Conservation (phyloP, 768 basidiomycete species). For the Gymnopilus dilepis region DNA sequence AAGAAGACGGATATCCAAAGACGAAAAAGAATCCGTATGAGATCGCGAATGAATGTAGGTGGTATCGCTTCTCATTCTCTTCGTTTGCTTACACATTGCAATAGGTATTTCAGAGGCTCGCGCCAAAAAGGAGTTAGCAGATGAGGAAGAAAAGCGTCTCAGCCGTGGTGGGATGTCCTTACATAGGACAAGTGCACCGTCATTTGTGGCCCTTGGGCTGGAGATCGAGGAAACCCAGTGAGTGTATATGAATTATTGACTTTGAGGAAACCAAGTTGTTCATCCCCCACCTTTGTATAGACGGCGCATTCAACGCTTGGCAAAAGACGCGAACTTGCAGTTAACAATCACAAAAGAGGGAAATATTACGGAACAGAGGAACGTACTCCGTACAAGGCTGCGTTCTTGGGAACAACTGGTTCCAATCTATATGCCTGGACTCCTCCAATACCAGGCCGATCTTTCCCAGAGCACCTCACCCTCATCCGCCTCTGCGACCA, state of each 20-base stretch:
- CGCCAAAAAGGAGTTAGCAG: slow-evolving; percentile 12
- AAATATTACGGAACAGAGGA: slow-evolving; percentile 15
- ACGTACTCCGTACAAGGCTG: slow-evolving; percentile 10
- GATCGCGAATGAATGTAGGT: neutral
- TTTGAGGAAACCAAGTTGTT: neutral
- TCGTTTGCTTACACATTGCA: no score
- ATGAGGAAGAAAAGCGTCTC: slow-evolving; percentile 2
- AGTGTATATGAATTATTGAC: neutral
- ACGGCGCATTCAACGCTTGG: neutral
- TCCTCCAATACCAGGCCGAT: slow-evolving; percentile 11
- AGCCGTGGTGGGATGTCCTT: neutral
- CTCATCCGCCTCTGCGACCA: neutral
- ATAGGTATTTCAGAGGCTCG: slow-evolving; percentile 12
- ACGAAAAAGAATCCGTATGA: slow-evolving; percentile 13
- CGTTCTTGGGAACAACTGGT: slow-evolving; percentile 19
- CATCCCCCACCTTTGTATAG: neutral
- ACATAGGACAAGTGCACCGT: neutral
- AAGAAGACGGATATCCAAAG: slow-evolving; percentile 11
- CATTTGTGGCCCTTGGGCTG: slow-evolving; percentile 8
- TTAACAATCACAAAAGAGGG: neutral
- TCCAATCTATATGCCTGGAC: slow-evolving; percentile 22
- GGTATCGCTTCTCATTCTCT: neutral
- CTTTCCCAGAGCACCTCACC: neutral
- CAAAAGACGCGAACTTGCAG: neutral
- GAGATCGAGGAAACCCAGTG: slow-evolving; percentile 16